Conservation (phyloP, 768 basidiomycete genomes). For the Rhodosporidiobolus sp. region DNA sequence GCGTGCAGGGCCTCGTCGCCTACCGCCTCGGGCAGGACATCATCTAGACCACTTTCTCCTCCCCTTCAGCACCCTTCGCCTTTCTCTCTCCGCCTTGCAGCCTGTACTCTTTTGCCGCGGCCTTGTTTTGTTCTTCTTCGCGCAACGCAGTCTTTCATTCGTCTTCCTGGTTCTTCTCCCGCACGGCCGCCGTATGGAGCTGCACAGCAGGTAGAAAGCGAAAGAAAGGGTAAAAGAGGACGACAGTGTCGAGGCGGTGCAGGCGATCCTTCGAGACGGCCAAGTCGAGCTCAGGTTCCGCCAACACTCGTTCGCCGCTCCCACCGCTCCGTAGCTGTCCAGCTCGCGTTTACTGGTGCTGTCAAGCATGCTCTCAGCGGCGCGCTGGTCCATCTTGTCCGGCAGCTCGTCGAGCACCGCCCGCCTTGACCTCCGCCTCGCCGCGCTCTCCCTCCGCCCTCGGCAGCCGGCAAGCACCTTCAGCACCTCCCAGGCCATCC, state of each 20-base stretch:
- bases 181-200: not conserved
- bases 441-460: conserved; percentile 2
- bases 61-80: conserved; percentile 5
- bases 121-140: not conserved
- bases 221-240: not conserved
- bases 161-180: not conserved
- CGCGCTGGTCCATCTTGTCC: not conserved
- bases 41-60: conserved; percentile 1
- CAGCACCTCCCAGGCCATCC: not conserved
- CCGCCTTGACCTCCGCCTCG: not conserved
- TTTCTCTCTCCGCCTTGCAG: conserved; percentile 25
- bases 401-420: not conserved
- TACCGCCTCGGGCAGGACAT: conserved; percentile 53
- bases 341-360: too few relatives aligned
- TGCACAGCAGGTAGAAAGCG: too few relatives aligned
- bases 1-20: conserved; percentile 95
- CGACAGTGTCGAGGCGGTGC: not conserved
- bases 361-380: conserved; percentile 14
- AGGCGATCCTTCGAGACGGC: not conserved
- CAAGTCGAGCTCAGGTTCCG: not conserved
- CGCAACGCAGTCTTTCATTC: not conserved
- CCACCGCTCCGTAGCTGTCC: too few relatives aligned
- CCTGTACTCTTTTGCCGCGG: too few relatives aligned
- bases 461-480: not conserved
- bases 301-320: too few relatives aligned